A percentile compares a stretch with the other conserved stretches of the same genome.
These are phyloP conservation scores for Lagenidium sp. DNA, from an alignment of 352 stramenopile species.

Conservation along the genomic window DNA sequence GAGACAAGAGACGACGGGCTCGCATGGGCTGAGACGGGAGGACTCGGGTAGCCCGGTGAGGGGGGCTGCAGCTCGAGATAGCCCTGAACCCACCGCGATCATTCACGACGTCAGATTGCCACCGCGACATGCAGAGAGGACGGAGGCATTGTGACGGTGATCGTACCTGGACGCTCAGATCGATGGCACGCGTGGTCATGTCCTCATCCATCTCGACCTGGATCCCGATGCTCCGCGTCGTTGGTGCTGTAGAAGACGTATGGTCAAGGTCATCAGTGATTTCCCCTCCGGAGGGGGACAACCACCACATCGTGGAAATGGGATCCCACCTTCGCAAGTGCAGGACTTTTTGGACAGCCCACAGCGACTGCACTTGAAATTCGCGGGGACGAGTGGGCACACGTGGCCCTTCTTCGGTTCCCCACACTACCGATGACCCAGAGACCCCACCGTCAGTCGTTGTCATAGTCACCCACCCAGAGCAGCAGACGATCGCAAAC, in stretches of 20 bases:
- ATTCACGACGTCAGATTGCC: no score
- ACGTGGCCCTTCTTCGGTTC: conserved; percentile 85
- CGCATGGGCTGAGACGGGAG: conserved; percentile 18
- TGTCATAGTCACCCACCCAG: no score
- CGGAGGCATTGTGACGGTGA: no score
- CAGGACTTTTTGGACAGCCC: conserved; percentile 71
- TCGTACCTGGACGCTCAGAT: conserved; percentile 62
- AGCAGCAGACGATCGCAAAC: no score
- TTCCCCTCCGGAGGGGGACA: background rate
- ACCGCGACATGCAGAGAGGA: no score
- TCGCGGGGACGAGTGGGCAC: conserved; percentile 69
- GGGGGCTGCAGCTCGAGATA: conserved; percentile 52
- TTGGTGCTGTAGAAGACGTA: conserved; percentile 22
- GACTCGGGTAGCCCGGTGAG: conserved; percentile 23
- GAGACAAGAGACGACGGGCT: conserved; percentile 11
- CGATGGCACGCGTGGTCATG: conserved; percentile 70
- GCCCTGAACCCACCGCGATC: no score
- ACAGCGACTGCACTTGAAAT: conserved; percentile 77
- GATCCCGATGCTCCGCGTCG: conserved; percentile 54
- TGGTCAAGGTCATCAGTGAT: background rate
- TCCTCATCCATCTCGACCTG: conserved; percentile 76
- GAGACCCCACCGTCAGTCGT: no score
- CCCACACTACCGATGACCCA: conserved; percentile 62
- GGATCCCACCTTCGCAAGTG: conserved; percentile 44
- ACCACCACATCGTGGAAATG: background rate